Base-by-base conservation (phyloP, 441 rosid species). In the Capsella rubella region DNA sequence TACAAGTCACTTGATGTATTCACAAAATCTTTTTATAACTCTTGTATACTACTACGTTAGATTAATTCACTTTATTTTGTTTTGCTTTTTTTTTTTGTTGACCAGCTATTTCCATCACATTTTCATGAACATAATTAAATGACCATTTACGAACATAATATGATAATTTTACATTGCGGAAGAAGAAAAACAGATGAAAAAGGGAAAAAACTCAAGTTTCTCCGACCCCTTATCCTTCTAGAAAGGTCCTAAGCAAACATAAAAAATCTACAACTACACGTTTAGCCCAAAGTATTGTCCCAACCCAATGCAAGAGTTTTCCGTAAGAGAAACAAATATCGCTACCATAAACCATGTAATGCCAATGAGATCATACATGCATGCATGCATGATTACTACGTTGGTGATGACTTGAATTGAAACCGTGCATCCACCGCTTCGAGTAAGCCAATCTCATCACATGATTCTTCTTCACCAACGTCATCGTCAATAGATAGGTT, bases 401-500 rank as follows among this genome's bases (percentile, higher is more conserved):
- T 60, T 61, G 71, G 27, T 52, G 76, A 39, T 47, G 61, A 37
- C 60, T 82, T 81, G 72, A 89, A 87, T 60, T 80, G 29, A 67
- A 86, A 75, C 74, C 69, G 51, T 29, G 86, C 75, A 74, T 89
- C 95, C n/a, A 87, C 95, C 49, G 78, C 84, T 77, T 83, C 90
- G 43, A 83, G 80, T 34, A 89, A 77, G 31, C 88, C 91, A 77
- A 86, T 71, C 9, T 79, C 85, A 39, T 77, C 87, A 66, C 79
- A 69, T 8, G 64, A 67, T 16, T 78, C 78, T 61, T 79, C 82
- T 25, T 61, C 63, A 63, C 63, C 53, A 29, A 79, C 85, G 61
- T 73, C 81, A 58, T 76, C 85, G 27, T 71, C 88, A 67, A 86
- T 68, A 64, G 86, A 73, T 8, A 86, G 84, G 75, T 87, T 89